Base-by-base conservation (phyloP, 495 filamentous ascomycete genomes). In the Neurospora sp. region DNA sequence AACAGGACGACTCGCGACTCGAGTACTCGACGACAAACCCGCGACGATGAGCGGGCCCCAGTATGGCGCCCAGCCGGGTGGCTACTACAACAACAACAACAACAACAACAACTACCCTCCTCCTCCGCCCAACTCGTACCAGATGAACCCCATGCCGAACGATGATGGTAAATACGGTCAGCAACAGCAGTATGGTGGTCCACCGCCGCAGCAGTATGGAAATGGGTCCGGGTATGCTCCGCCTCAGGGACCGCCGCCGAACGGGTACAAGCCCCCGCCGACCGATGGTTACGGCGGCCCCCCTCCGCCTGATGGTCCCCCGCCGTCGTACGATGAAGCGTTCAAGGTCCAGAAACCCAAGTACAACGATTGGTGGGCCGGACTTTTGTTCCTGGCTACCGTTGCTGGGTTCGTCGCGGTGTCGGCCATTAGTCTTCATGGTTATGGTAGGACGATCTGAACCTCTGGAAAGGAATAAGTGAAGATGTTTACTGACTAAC, bases 361-460 rank as follows among this genome's bases (percentile, higher is more conserved):
- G 77, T 97, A 86, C 79, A 92, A 97, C 76, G 94, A 97, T 77
- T 70, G 93, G 7, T 97, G 94, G 94, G 94, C 94, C 5, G 93
- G 90, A 20, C 82, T 96, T 68, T 81, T 97, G 89, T 89, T 97
- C 76, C 84, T 97, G 70, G 80, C 87, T 10, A 89, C 91, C 4
- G 92, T 91, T 77, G 82, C 89, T 5, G 94, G 94, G 42, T 97
- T 92, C 75, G 87, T 88, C 18, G 93, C 89, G 2, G 89, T 97
- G 16, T 93, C 91, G 5, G 94, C 88, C 2, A 83, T 97, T 11
- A 86, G 90, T 3, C 88, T 98, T 37, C 86, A 92, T 75, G 92
- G 90, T 38, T 98, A 97, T 80, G 84, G 89, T 84, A 68, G 40
- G 74, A 48, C 35, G 35, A 35, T 35, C 35, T 35, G 35, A 35